phyloP scores from a whole-genome alignment of 805 yeast species.

The Hanseniaspora guilliermondii region DNA sequence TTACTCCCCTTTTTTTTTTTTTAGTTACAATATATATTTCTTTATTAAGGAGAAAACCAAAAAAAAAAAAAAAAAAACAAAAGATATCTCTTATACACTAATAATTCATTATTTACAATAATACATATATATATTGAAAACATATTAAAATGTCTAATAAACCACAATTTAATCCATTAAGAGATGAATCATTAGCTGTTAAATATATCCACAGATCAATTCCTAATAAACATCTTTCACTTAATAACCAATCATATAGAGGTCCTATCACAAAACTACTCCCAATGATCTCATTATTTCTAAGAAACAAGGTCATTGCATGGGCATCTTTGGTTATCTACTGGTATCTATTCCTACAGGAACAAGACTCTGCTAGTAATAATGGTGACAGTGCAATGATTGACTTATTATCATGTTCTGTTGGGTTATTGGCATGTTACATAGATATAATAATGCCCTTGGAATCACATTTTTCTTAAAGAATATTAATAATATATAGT shows the following conservation, averaged over 20 bases:
- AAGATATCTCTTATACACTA: too few relatives aligned
- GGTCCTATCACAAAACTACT: slow-evolving; percentile 37
- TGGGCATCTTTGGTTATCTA: slow-evolving; percentile 46
- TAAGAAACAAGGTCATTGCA: slow-evolving; percentile 33
- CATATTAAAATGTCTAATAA: background rate
- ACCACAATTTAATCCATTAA: background rate
- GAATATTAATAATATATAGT: background rate
- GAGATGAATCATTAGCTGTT: slow-evolving; percentile 8
- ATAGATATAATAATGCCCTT: slow-evolving; percentile 34
- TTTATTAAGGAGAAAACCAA: too few relatives aligned
- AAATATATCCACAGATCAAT: slow-evolving; percentile 9
- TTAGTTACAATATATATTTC: too few relatives aligned
- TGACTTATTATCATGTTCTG: slow-evolving; percentile 34
- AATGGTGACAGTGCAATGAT: slow-evolving; percentile 31
- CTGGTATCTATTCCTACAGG: slow-evolving; percentile 27
- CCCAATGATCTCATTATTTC: slow-evolving; percentile 60
- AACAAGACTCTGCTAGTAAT: slow-evolving; percentile 18
- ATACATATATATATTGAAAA: too few relatives aligned
- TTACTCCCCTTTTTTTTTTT: too few relatives aligned
- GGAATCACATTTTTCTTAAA: slow-evolving; percentile 13
- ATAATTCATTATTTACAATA: background rate
- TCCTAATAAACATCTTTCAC: slow-evolving; percentile 4
- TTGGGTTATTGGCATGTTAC: slow-evolving; percentile 43
- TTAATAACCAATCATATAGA: slow-evolving; percentile 9
- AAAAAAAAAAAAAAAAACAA: too few relatives aligned